Evolutionary conservation across 768 basidiomycete species (phyloP).

Genomic region (Mycena epipterygia): DNA sequence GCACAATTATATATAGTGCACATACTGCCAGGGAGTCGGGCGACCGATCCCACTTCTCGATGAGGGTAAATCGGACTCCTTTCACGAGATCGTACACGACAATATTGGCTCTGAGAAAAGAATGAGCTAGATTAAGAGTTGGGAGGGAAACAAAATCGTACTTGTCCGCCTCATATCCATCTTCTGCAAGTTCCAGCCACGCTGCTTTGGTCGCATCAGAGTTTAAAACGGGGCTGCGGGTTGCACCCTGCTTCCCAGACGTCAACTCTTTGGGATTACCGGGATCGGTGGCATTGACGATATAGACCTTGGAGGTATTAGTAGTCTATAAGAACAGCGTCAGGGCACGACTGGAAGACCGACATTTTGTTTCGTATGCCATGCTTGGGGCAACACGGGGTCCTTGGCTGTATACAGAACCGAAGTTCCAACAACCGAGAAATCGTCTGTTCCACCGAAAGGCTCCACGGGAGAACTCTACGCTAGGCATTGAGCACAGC

Average conservation of each 20-base stretch:
- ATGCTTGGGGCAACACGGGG: slow-evolving; percentile 78
- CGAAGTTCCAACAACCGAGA: slow-evolving; percentile 76
- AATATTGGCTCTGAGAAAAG: slow-evolving; percentile 71
- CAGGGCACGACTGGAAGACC: slow-evolving; percentile 17
- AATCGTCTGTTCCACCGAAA: slow-evolving; percentile 88
- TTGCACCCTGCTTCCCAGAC: slow-evolving; percentile 88
- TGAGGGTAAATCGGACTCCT: slow-evolving; percentile 78
- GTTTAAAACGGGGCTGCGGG: slow-evolving; percentile 79
- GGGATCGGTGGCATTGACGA: slow-evolving; percentile 69
- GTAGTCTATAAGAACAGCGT: background rate
- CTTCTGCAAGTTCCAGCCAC: slow-evolving; percentile 90
- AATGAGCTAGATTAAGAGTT: slow-evolving; percentile 5
- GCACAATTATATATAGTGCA: slow-evolving; percentile 36
- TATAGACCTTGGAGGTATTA: slow-evolving; percentile 67
- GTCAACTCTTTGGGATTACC: slow-evolving; percentile 77
- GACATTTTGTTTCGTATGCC: slow-evolving; percentile 93
- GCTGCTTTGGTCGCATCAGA: slow-evolving; percentile 78
- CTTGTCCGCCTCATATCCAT: slow-evolving; percentile 94
- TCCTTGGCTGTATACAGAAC: slow-evolving; percentile 92
- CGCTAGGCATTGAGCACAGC: background rate
- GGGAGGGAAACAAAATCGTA: slow-evolving; percentile 38
- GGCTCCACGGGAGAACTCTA: slow-evolving; percentile 86
- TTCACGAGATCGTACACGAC: slow-evolving; percentile 82
- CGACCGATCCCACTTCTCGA: slow-evolving; percentile 90
- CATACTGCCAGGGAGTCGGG: slow-evolving; percentile 72